Conservation (phyloP, 352 stramenopile species). For the Globisporangium barbulae region DNA sequence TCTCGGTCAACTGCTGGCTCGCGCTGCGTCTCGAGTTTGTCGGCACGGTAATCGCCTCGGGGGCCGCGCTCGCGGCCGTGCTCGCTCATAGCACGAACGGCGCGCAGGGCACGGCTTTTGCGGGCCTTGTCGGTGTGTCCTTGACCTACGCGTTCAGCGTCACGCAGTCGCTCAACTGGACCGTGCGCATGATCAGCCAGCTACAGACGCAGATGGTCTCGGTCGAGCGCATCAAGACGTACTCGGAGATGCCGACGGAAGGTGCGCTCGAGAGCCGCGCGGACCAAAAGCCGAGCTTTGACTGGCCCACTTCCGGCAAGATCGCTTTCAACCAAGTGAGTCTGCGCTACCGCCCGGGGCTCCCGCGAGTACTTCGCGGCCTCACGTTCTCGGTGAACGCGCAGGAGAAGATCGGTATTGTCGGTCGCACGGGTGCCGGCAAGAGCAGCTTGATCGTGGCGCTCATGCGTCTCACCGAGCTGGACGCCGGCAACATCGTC, state of each 20-base stretch:
- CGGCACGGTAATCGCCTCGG: constrained; percentile 53
- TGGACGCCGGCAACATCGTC: constrained; percentile 59
- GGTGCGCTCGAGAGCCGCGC: constrained; percentile 32
- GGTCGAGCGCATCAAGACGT: constrained; percentile 71
- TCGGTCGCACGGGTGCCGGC: constrained; percentile 83
- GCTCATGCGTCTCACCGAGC: constrained; percentile 89
- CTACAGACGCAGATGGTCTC: constrained; percentile 74
- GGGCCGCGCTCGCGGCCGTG: constrained; percentile 47
- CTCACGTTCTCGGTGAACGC: constrained; percentile 79
- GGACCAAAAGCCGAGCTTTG: constrained; percentile 21
- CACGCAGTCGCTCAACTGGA: constrained; percentile 73
- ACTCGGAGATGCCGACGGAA: constrained; percentile 51
- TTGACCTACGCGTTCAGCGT: constrained; percentile 73
- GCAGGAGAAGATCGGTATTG: constrained; percentile 85
- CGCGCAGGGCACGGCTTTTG: constrained; percentile 38
- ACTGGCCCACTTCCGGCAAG: constrained; percentile 81
- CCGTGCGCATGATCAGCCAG: constrained; percentile 68
- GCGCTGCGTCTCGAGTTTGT: constrained; percentile 68
- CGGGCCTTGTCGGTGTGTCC: constrained; percentile 59
- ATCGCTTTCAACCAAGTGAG: constrained; percentile 88
- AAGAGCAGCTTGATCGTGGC: constrained; percentile 90
- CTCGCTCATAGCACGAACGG: constrained; percentile 41
- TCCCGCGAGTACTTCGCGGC: constrained; percentile 56
- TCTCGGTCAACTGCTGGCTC: constrained; percentile 72
- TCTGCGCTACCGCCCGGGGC: constrained; percentile 83